These are phyloP conservation scores for Hericium coralloides DNA, from an alignment of 768 basidiomycete species.

Conservation along the genomic window DNA sequence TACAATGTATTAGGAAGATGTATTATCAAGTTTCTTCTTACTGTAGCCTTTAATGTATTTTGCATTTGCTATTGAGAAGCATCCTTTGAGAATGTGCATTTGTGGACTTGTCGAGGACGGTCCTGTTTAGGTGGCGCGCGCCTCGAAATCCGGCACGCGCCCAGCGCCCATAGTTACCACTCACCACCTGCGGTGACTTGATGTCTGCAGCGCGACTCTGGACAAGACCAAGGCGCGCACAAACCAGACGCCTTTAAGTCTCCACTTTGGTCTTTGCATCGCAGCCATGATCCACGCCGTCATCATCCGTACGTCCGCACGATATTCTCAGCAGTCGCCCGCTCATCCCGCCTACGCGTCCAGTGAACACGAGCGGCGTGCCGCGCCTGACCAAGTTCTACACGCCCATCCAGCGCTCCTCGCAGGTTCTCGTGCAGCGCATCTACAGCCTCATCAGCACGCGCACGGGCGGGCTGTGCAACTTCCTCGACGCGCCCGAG, in stretches of 20 bases:
- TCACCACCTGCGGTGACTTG: no score
- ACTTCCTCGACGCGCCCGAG: slow-evolving; percentile 92
- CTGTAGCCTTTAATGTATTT: no score
- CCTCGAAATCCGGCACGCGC: no score
- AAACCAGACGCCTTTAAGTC: neutral
- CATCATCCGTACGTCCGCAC: slow-evolving; percentile 11
- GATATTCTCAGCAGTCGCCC: neutral
- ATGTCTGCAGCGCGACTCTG: no score
- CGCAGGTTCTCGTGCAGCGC: slow-evolving; percentile 69
- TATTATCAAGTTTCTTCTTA: no score
- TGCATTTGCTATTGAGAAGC: no score
- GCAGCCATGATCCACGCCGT: slow-evolving; percentile 13
- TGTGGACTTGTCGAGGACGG: no score
- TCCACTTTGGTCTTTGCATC: neutral
- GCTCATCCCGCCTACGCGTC: neutral
- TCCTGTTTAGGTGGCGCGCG: no score
- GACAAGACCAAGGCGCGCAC: neutral
- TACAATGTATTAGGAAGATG: no score
- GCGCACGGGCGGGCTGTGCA: slow-evolving; percentile 80
- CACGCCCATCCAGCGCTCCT: slow-evolving; percentile 61
- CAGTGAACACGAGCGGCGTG: slow-evolving; percentile 91
- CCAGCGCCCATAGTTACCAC: no score
- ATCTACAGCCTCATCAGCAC: slow-evolving; percentile 85
- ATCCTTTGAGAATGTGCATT: no score
- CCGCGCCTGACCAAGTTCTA: slow-evolving; percentile 85